phyloP scores from a whole-genome alignment of 1,139 yeast genomes.

The Debaryomyces udenii region DNA sequence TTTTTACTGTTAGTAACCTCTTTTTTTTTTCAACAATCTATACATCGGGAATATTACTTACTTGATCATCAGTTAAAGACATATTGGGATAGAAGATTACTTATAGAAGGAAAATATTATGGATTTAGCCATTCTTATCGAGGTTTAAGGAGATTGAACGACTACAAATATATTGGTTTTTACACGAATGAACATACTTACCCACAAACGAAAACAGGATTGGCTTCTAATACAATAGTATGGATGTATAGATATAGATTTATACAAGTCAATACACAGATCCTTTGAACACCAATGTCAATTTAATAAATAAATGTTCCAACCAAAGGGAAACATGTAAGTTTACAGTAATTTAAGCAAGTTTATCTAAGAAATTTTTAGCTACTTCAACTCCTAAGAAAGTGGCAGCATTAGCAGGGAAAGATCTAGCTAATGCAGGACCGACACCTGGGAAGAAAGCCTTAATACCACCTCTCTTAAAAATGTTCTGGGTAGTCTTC shows the following conservation, averaged over 20 bases:
- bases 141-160: constrained; percentile 7
- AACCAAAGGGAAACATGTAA: background rate
- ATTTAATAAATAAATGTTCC: background rate
- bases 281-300: background rate
- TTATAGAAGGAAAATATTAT: background rate
- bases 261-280: background rate
- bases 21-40: background rate
- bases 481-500: constrained; percentile 66
- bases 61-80: constrained; percentile 54
- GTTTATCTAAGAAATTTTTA: constrained; percentile 60
- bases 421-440: constrained; percentile 90
- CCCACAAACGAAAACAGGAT: too few relatives aligned
- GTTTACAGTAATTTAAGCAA: constrained; percentile 19
- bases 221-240: too few relatives aligned
- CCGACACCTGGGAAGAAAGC: constrained; percentile 98
- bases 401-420: constrained; percentile 98
- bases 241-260: background rate
- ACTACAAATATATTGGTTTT: too few relatives aligned
- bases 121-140: background rate
- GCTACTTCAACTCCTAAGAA: constrained; percentile 94
- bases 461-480: constrained; percentile 74
- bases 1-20: constrained; percentile 27
- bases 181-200: too few relatives aligned
- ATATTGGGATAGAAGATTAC: constrained; percentile 21
- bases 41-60: constrained; percentile 26